These are phyloP conservation scores for Scedosporium boydii DNA, from an alignment of 2,329 filamentous ascomycete genomes.

Conservation along the genomic window DNA sequence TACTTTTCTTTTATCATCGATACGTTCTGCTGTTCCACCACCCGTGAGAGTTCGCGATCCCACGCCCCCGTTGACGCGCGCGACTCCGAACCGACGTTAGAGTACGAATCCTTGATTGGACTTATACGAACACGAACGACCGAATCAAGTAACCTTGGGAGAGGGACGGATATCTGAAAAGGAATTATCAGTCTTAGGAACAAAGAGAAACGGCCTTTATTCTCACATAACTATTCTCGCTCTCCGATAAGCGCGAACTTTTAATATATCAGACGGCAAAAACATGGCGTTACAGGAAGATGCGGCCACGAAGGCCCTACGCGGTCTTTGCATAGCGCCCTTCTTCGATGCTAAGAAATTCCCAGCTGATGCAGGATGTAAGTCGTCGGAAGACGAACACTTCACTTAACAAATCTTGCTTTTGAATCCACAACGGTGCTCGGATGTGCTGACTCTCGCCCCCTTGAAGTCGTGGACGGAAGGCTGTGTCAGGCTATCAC, in stretches of 20 bases:
- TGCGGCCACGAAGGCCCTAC: constrained; percentile 2
- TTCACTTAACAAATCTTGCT: constrained; percentile 8
- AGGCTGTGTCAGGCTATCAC: constrained; percentile 40
- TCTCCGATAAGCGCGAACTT: background rate
- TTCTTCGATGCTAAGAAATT: constrained; percentile 10
- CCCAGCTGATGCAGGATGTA: constrained; percentile 9
- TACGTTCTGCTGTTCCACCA: background rate
- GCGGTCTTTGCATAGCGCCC: constrained; percentile 8
- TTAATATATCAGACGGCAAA: background rate
- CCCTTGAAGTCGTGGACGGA: constrained; percentile 42
- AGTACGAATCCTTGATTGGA: background rate
- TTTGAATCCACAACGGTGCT: background rate
- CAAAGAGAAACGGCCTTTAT: no score
- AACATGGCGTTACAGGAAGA: background rate
- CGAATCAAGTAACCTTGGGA: no score
- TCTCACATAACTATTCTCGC: background rate
- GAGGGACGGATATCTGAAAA: no score
- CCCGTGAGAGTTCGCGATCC: background rate
- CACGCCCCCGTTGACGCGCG: no score
- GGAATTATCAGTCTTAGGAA: no score
- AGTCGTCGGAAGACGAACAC: constrained; percentile 7
- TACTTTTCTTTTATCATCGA: background rate
- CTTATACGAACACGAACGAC: background rate
- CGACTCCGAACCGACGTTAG: background rate
- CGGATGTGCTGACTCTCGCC: constrained; percentile 18